Evolutionary conservation across 2,329 filamentous ascomycete genomes (phyloP), one percentile per base, ranked within the genome.

Genomic region (Eutypa lata): DNA sequence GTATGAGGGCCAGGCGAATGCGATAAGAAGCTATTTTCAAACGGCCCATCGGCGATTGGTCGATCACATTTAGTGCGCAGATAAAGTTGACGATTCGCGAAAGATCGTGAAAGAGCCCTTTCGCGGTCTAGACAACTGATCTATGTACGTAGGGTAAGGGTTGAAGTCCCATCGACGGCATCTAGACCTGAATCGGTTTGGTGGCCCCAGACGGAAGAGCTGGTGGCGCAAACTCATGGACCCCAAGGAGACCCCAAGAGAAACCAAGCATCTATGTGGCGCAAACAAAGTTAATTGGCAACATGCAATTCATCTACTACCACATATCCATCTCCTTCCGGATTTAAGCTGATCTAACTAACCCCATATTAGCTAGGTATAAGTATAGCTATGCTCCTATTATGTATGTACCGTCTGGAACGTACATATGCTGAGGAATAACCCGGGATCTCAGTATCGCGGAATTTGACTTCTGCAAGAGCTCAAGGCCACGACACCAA

Each of bases 211-310:
- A 49, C 47, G 50, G 46, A n/a, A 55, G 52, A 50, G 42, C 31
- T 47, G 43, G 53, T 59, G 57, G 54, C 60, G 53, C 50, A 51
- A 61, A 57, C 55, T 50, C 50, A 44, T 37, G 45, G 13, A 21
- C 45, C 45, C 2, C 47, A 48, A 31, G 22, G 44, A 24, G 6
- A n/a, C 14, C 24, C 19, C 40, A 51, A 57, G n/a, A n/a, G n/a
- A n/a, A 54, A 54, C 56, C 49, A 53, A 50, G 54, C 51, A 54
- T 48, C 57, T 64, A 57, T 57, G 53, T 62, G 61, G 57, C 57
- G 62, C 47, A 59, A 61, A 62, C 55, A 61, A 61, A 62, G 61
- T 60, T 58, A 56, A 53, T 54, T 35, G 55, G 53, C 53, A 55
- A 46, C 47, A 49, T 46, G 54, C 50, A 54, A 50, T 47, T 50